These are phyloP conservation scores for Metrosideros polymorpha DNA, from an alignment of 441 rosid genomes.

Conservation along the genomic window DNA sequence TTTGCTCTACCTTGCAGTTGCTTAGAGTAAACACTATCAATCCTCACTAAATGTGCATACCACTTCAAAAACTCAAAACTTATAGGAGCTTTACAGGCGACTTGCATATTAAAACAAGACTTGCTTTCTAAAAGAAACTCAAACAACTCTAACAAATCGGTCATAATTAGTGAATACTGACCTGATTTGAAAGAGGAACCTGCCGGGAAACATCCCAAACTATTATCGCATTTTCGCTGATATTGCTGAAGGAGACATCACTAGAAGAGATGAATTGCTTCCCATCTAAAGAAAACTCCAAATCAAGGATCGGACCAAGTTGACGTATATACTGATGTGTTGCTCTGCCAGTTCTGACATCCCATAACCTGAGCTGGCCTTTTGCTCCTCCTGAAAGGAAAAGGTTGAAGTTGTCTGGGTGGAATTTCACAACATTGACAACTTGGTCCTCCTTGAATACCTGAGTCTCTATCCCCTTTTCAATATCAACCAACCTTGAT, in stretches of 20 bases:
- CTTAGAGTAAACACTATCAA: too few species aligned
- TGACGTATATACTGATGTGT: slow-evolving; percentile 44
- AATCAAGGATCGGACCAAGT: slow-evolving; percentile 70
- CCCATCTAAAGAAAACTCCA: slow-evolving; percentile 60
- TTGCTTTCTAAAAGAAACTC: too few species aligned
- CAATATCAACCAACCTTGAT: slow-evolving; percentile 63
- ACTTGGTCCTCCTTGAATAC: slow-evolving; percentile 61
- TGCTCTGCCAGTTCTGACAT: slow-evolving; percentile 47
- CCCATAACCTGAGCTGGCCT: slow-evolving; percentile 75
- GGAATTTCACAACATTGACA: slow-evolving; percentile 52
- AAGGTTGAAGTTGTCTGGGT: slow-evolving; percentile 49
- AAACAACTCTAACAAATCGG: too few species aligned
- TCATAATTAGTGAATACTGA: slow-evolving; percentile 6
- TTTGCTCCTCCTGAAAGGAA: slow-evolving; percentile 76
- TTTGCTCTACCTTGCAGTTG: too few species aligned
- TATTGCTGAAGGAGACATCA: slow-evolving; percentile 61
- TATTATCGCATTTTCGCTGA: slow-evolving; percentile 71
- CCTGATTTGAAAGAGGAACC: slow-evolving; percentile 86
- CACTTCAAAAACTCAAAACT: too few species aligned
- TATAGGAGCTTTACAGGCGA: too few species aligned
- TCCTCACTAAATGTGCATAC: too few species aligned
- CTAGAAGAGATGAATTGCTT: slow-evolving; percentile 73
- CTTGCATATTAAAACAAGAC: too few species aligned
- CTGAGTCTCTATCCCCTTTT: slow-evolving; percentile 51
- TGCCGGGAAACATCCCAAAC: slow-evolving; percentile 75